phyloP scores from a whole-genome alignment of 1,284 basidiomycete species.

The Anthracocystis setariae region DNA sequence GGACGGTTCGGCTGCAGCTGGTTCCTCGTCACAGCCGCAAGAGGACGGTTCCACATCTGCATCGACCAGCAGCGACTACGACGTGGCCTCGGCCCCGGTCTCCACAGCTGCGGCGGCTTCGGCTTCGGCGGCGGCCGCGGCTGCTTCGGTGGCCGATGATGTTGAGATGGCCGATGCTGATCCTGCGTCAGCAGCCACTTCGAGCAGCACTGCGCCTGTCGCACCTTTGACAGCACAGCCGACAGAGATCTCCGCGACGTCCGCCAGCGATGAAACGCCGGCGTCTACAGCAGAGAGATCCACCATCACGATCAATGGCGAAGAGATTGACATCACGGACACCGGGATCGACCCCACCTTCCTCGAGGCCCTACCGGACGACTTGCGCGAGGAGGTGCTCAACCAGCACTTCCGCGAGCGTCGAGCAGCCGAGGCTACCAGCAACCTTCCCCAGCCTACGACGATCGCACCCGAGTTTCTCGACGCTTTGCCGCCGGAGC shows the following conservation, averaged over 20 bases:
- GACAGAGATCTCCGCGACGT: conserved; percentile 3
- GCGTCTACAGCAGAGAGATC: conserved; percentile 26
- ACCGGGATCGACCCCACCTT: conserved; percentile 98
- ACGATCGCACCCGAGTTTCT: conserved; percentile 94
- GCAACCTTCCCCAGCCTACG: conserved; percentile 72
- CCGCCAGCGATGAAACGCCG: conserved; percentile 5
- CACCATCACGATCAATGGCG: conserved; percentile 78
- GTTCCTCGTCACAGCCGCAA: conserved; percentile 37
- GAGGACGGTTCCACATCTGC: background rate
- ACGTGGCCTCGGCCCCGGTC: background rate
- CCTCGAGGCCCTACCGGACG: conserved; percentile 95
- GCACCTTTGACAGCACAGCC: background rate
- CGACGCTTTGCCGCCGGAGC: conserved; percentile 92
- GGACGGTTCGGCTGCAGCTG: conserved; percentile 24
- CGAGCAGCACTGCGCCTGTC: background rate
- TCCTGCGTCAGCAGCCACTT: conserved; percentile 3
- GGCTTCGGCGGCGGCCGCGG: conserved; percentile 17
- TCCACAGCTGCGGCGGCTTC: conserved; percentile 23
- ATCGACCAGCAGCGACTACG: background rate
- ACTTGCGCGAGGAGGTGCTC: conserved; percentile 97
- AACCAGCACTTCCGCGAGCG: conserved; percentile 93
- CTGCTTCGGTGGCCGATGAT: conserved; percentile 32
- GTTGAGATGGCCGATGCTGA: conserved; percentile 60
- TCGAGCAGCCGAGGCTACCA: conserved; percentile 73
- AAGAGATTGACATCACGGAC: conserved; percentile 96